Conservation (phyloP, 805 yeast genomes). For the Lipomyces oligophaga region DNA sequence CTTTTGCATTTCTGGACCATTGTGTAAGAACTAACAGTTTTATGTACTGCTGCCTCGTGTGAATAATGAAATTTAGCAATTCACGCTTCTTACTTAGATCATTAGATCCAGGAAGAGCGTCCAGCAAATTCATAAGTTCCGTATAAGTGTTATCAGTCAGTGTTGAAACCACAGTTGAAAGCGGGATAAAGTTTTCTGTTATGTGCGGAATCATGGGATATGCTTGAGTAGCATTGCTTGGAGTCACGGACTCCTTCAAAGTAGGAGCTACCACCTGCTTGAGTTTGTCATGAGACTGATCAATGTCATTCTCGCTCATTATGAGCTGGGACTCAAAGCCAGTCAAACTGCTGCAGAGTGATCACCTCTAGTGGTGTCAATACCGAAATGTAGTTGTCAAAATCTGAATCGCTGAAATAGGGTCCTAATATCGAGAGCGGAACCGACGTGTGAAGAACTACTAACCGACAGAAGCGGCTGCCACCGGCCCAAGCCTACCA, state of each 20-base stretch:
- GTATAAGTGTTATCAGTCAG: slow-evolving; percentile 60
- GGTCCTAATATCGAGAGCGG: too few species aligned
- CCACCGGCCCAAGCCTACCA: too few species aligned
- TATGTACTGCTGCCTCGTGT: slow-evolving; percentile 75
- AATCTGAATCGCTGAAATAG: too few species aligned
- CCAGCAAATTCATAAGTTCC: slow-evolving; percentile 57
- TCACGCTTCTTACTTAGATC: slow-evolving; percentile 64
- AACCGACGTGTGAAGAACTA: too few species aligned
- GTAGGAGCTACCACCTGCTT: not conserved
- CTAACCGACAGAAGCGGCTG: too few species aligned
- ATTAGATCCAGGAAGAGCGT: slow-evolving; percentile 54
- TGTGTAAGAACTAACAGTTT: slow-evolving; percentile 80
- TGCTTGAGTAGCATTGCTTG: not conserved
- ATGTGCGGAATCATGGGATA: slow-evolving; percentile 58
- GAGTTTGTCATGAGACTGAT: not conserved
- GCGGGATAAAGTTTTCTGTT: slow-evolving; percentile 63
- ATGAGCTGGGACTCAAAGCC: not conserved
- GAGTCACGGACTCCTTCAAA: not conserved
- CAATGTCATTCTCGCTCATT: not conserved
- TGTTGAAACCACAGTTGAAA: slow-evolving; percentile 55
- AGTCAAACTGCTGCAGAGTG: not conserved
- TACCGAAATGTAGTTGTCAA: too few species aligned
- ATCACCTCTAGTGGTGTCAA: too few species aligned
- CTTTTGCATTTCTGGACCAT: slow-evolving; percentile 76
- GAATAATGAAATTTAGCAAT: slow-evolving; percentile 64